Base-by-base conservation (phyloP, 2,329 filamentous ascomycete genomes). In the Pseudogymnoascus sp. region DNA sequence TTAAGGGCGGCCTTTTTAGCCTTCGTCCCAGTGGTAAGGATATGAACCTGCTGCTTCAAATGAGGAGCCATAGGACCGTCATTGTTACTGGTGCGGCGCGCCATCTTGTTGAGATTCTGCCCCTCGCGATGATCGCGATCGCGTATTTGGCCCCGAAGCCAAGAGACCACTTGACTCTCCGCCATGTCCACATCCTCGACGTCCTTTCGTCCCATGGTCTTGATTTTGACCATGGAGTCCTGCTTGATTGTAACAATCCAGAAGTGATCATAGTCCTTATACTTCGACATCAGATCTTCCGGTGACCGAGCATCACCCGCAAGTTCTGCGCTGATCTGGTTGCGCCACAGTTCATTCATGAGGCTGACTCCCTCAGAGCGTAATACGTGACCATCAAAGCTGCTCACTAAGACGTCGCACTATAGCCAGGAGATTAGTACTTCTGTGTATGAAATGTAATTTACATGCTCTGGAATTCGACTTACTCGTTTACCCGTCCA, bases 231-330 rank as follows among this genome's bases (percentile, higher is more conserved):
- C 76, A 79, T 87, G 70, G 75, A 86, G 76, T 84, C 90, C 65
- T 86, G 88, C 73, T 96, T 96, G 70, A 96, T 87, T 66, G 96
- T 89, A 38, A 97, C 85, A 65, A 96, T 86, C 91, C 93, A 97
- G 25, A 84, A 88, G 74, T 96, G 90, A 28, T 82, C 82, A 68
- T 91, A 88, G 63, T 92, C 89, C 12, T 88, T 83, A 71, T 96
- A 89, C 70, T 87, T 87, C 28, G 87, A 84, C 12, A 91, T 80
- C 9, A 96, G 79, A 66, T 95, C 90, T 78, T 96, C 91, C 0
- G 89, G 83, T 0, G 89, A 91, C 16, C 88, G 84, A 0, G 89
- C 84, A 71, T 96, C 90, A 28, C 87, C 84, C 5, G 92, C 91
- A 31, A 99, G 81, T 76, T 99, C 95, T 4, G 93, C 91, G 65